Evolutionary conservation across 2,329 filamentous ascomycete species (phyloP).

Genomic region (Colletotrichum scovillei): DNA sequence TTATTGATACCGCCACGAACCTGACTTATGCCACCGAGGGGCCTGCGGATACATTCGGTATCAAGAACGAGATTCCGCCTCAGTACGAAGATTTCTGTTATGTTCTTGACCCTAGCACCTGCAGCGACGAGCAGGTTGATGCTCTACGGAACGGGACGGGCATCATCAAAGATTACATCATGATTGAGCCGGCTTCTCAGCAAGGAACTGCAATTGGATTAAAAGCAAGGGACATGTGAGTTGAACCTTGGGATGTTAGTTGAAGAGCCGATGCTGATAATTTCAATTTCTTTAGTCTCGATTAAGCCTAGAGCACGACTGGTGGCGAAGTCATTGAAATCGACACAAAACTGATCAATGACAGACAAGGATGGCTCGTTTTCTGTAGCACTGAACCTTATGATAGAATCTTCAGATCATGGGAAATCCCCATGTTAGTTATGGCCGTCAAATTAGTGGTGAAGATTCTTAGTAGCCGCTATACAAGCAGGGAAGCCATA

Average conservation of each 20-base stretch:
- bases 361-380: too few species aligned
- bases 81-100: slow-evolving; percentile 42
- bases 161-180: slow-evolving; percentile 52
- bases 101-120: slow-evolving; percentile 38
- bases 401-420: too few species aligned
- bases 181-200: slow-evolving; percentile 19
- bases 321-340: too few species aligned
- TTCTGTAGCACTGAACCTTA: too few species aligned
- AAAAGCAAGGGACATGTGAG: slow-evolving; percentile 10
- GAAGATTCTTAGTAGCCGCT: too few species aligned
- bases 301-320: background rate
- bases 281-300: background rate
- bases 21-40: slow-evolving; percentile 37
- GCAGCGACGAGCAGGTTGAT: slow-evolving; percentile 60
- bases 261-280: background rate
- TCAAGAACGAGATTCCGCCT: slow-evolving; percentile 37
- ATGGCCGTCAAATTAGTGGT: too few species aligned
- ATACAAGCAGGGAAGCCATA: too few species aligned
- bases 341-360: too few species aligned
- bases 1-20: slow-evolving; percentile 35
- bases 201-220: background rate
- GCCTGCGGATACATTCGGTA: slow-evolving; percentile 34
- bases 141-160: slow-evolving; percentile 64
- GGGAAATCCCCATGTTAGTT: too few species aligned
- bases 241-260: background rate